Evolutionary conservation across 352 stramenopile species (phyloP).

Genomic region (Pythium inflatum): DNA sequence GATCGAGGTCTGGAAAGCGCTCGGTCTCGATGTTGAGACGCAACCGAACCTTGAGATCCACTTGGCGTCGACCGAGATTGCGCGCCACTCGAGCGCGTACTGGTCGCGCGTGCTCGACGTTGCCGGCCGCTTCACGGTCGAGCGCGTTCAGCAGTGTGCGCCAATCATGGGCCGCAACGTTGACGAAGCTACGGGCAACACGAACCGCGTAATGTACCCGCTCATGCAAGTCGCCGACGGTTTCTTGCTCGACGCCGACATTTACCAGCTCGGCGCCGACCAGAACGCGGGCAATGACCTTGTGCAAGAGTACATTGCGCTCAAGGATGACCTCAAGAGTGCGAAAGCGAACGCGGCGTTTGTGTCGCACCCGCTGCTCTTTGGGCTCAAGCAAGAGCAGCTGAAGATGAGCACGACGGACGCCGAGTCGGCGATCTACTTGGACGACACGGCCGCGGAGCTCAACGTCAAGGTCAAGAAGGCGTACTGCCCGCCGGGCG

Average conservation of each 20-base stretch:
- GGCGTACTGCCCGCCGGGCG: conserved; percentile 94
- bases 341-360: conserved; percentile 85
- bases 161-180: conserved; percentile 97
- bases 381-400: conserved; percentile 98
- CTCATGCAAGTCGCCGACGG: conserved; percentile 99
- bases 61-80: conserved; percentile 96
- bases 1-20: conserved; percentile 99
- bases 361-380: conserved; percentile 97
- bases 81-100: conserved; percentile 87
- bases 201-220: conserved; percentile 96
- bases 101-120: conserved; percentile 94
- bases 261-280: conserved; percentile 98
- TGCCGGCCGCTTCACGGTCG: conserved; percentile 85
- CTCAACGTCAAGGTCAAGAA: conserved; percentile 99
- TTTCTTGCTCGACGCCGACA: conserved; percentile 98
- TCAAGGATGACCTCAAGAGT: conserved; percentile 66
- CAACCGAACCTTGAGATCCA: conserved; percentile 97
- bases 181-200: conserved; percentile 83
- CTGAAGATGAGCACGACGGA: conserved; percentile 99
- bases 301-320: conserved; percentile 96
- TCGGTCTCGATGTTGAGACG: conserved; percentile 92
- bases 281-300: conserved; percentile 96
- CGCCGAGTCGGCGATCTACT: conserved; percentile 97
- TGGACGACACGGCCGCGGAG: conserved; percentile 95
- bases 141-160: conserved; percentile 97